Percentiles rank a stretch among this genome's conserved stretches.
Conservation (phyloP, 345 rosid genomes). For the Firmiana major region DNA sequence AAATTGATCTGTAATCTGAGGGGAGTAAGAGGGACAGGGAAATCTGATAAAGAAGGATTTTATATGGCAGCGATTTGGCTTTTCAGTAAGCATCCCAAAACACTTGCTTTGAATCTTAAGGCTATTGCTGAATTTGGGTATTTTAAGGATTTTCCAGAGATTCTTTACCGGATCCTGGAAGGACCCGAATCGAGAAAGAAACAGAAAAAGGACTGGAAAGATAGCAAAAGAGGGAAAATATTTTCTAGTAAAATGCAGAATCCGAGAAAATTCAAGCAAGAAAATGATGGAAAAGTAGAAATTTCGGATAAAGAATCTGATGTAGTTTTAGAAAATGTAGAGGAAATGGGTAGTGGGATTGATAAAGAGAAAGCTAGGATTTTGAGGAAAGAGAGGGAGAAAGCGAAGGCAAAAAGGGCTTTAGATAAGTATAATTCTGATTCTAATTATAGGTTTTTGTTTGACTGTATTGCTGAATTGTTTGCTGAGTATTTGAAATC, state of each 20-base stretch:
- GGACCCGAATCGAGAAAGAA: slow-evolving; percentile 37
- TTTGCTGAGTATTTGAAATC: slow-evolving; percentile 7
- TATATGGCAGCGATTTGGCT: slow-evolving; percentile 54
- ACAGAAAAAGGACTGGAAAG: slow-evolving; percentile 33
- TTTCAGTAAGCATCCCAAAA: slow-evolving; percentile 46
- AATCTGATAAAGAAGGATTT: slow-evolving; percentile 67
- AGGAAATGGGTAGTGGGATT: slow-evolving; percentile 25
- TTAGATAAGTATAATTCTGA: slow-evolving; percentile 3
- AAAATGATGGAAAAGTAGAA: slow-evolving; percentile 20
- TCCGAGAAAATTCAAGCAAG: slow-evolving; percentile 28
- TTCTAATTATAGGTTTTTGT: slow-evolving; percentile 4
- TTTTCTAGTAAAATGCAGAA: neutral
- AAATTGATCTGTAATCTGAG: slow-evolving; percentile 61
- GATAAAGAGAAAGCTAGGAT: slow-evolving; percentile 12
- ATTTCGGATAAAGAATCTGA: neutral
- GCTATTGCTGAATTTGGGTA: slow-evolving; percentile 47
- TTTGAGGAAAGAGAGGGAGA: slow-evolving; percentile 14
- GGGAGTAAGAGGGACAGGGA: slow-evolving; percentile 68
- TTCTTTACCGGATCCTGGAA: slow-evolving; percentile 52
- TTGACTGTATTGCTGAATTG: neutral
- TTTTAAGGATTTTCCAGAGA: slow-evolving; percentile 63
- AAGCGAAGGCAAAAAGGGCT: neutral
- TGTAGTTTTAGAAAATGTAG: slow-evolving; percentile 25
- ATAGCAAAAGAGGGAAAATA: slow-evolving; percentile 11
- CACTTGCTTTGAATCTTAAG: slow-evolving; percentile 49